Conservation (phyloP, 2,329 filamentous ascomycete species). For the Phyllosticta citrichinensis region DNA sequence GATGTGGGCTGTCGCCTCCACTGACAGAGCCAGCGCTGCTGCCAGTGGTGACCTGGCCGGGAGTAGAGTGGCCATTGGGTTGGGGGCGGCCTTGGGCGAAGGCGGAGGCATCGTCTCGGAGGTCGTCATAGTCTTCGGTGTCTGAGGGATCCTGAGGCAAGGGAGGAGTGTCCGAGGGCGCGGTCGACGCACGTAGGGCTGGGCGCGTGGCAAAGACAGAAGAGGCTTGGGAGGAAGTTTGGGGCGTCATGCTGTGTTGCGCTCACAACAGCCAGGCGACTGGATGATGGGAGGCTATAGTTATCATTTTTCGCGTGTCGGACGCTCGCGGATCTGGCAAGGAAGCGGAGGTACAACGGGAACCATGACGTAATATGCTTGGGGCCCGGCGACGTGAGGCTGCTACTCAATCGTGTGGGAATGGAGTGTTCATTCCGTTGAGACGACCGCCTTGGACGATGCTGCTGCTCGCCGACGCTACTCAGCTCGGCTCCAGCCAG, state of each 20-base stretch:
- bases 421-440: not conserved
- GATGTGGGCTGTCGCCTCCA: not conserved
- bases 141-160: constrained; percentile 15
- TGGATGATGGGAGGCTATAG: not conserved
- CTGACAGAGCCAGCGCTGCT: constrained; percentile 13
- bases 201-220: not conserved
- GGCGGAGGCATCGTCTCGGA: constrained; percentile 27
- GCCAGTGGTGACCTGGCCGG: constrained; percentile 13
- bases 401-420: not conserved
- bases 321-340: not conserved
- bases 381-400: no score
- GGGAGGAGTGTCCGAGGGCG: not conserved
- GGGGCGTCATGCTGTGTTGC: not conserved
- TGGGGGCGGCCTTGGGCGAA: constrained; percentile 24
- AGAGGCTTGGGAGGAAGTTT: not conserved
- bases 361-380: not conserved
- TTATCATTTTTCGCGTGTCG: not conserved
- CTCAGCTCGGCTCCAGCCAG: not conserved
- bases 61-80: constrained; percentile 18
- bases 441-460: not conserved
- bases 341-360: not conserved
- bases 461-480: not conserved
- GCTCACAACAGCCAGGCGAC: not conserved
- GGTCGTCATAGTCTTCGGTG: constrained; percentile 32
- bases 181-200: not conserved